A percentile compares a stretch with the other conserved stretches of the same genome.
Conservation (phyloP, 2,329 filamentous ascomycete genomes). For the Fusarium sp. region DNA sequence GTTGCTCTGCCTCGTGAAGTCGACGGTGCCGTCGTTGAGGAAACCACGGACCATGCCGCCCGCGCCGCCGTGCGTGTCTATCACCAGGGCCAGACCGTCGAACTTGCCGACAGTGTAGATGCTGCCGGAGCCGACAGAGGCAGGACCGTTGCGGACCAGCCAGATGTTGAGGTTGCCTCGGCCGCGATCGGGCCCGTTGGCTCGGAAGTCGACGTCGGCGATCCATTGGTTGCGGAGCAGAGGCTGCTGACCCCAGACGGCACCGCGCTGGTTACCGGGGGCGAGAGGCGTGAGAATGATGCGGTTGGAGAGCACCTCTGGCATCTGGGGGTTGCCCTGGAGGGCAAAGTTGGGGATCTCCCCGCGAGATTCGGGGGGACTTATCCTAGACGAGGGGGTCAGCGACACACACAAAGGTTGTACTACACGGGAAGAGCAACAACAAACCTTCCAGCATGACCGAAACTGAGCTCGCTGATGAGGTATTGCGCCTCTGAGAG, state of each 20-base stretch:
- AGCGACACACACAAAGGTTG: conserved; percentile 12
- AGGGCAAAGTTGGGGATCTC: conserved; percentile 67
- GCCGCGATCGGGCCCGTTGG: conserved; percentile 84
- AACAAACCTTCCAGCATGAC: conserved; percentile 72
- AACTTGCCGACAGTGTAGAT: conserved; percentile 88
- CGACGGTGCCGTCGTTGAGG: conserved; percentile 87
- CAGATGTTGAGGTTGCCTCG: conserved; percentile 94
- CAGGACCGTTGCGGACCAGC: conserved; percentile 79
- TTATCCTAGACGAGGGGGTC: conserved; percentile 64
- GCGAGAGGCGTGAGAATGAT: conserved; percentile 90
- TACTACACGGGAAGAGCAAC: background rate
- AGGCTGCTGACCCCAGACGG: conserved; percentile 79
- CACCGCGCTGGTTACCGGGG: conserved; percentile 86
- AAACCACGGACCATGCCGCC: conserved; percentile 90
- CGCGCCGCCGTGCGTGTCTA: conserved; percentile 84
- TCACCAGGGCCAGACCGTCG: conserved; percentile 87
- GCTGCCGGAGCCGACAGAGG: conserved; percentile 76
- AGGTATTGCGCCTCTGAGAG: conserved; percentile 73
- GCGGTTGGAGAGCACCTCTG: conserved; percentile 85
- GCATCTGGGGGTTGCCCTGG: conserved; percentile 64
- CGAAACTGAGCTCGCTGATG: conserved; percentile 82
- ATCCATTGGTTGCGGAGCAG: conserved; percentile 79
- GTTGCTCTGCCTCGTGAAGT: conserved; percentile 79
- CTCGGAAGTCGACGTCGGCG: conserved; percentile 87
- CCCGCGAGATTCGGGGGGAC: conserved; percentile 64